Percentiles rank a stretch among this genome's conserved stretches.
phyloP scores from a whole-genome alignment of 2,329 filamentous ascomycete genomes.

The Didymella pinodella region DNA sequence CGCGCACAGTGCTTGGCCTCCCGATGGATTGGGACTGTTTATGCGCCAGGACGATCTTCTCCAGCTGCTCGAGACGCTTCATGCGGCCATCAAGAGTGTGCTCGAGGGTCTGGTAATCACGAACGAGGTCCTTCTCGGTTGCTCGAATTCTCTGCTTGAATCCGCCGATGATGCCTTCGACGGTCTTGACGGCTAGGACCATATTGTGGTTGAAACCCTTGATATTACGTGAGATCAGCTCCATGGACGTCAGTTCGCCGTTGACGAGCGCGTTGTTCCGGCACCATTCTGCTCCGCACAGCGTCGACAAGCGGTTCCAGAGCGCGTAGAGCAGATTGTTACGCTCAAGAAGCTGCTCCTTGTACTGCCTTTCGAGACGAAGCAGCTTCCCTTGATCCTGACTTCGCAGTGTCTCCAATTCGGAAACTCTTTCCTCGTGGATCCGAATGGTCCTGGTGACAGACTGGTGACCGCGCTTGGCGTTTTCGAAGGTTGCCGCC shows the following conservation, averaged over 20 bases:
- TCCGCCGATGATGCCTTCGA: constrained; percentile 79
- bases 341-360: constrained; percentile 86
- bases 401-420: constrained; percentile 81
- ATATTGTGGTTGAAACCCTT: constrained; percentile 91
- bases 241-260: constrained; percentile 82
- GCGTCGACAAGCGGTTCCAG: constrained; percentile 84
- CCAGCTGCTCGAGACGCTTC: constrained; percentile 87
- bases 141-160: constrained; percentile 82
- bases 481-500: constrained; percentile 85
- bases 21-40: constrained; percentile 50
- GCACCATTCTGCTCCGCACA: constrained; percentile 92
- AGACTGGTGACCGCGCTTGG: constrained; percentile 86
- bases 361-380: constrained; percentile 78
- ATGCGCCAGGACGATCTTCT: constrained; percentile 69
- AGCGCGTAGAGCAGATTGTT: constrained; percentile 87
- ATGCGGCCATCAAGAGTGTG: constrained; percentile 78
- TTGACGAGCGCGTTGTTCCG: constrained; percentile 90
- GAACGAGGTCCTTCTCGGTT: constrained; percentile 89
- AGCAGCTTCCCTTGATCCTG: constrained; percentile 80
- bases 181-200: constrained; percentile 82
- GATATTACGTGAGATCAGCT: constrained; percentile 84
- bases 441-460: constrained; percentile 85
- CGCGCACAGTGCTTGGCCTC: constrained; percentile 50
- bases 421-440: constrained; percentile 82
- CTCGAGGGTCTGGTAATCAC: constrained; percentile 88